Evolutionary conservation across 768 basidiomycete species (phyloP).

Genomic region (Xanthoconium purpureum): DNA sequence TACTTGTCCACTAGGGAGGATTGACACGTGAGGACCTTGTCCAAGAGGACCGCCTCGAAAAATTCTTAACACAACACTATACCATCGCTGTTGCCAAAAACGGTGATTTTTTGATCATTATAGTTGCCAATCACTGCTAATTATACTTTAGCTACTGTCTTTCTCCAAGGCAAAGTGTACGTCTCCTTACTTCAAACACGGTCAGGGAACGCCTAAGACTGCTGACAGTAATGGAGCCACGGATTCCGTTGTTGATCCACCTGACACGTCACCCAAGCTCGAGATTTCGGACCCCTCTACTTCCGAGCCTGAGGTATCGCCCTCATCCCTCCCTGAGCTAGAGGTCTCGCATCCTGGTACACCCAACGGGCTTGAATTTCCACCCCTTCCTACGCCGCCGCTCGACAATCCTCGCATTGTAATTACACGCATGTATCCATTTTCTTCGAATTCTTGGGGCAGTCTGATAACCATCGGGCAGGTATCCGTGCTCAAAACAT

Average conservation of each 20-base stretch:
- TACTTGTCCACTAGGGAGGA: neutral
- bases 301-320: neutral
- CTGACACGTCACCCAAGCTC: neutral
- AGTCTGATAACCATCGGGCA: neutral
- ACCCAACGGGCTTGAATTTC: neutral
- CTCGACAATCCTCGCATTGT: neutral
- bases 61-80: neutral
- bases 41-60: neutral
- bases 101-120: neutral
- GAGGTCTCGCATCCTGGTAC: neutral
- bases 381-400: neutral
- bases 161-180: neutral
- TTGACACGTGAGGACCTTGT: neutral
- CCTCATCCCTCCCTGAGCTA: neutral
- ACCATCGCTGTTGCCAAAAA: neutral
- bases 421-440: neutral
- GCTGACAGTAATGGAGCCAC: neutral
- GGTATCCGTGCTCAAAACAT: neutral
- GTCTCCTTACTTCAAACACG: neutral
- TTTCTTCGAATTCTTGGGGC: neutral
- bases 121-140: neutral
- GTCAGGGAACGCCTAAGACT: neutral
- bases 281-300: neutral
- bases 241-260: neutral
- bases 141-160: neutral